These are phyloP conservation scores for Phytopythium helicoides DNA, from an alignment of 352 stramenopile species.

Conservation along the genomic window DNA sequence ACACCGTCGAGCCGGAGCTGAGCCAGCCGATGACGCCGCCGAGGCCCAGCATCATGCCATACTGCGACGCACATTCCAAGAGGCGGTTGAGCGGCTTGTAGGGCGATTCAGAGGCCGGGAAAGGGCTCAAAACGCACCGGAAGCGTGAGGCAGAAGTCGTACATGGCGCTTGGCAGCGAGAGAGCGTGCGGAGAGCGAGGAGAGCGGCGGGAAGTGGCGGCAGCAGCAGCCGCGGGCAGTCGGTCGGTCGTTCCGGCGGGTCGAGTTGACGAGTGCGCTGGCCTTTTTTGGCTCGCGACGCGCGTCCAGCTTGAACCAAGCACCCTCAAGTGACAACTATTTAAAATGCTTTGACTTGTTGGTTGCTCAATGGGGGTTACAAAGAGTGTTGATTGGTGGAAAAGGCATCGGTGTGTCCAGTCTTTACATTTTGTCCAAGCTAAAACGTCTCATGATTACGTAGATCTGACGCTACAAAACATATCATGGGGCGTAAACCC, in stretches of 20 bases:
- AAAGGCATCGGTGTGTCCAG: too few relatives aligned
- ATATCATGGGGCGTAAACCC: too few relatives aligned
- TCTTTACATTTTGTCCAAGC: too few relatives aligned
- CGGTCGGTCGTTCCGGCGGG: slow-evolving; percentile 1
- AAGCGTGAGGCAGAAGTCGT: slow-evolving; percentile 88
- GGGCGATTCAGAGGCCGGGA: not conserved
- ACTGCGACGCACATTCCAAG: slow-evolving; percentile 25
- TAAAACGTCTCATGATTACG: too few relatives aligned
- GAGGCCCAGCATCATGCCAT: slow-evolving; percentile 67
- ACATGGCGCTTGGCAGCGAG: slow-evolving; percentile 35
- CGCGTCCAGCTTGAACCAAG: not conserved
- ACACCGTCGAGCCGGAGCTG: slow-evolving; percentile 71
- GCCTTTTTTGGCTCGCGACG: too few relatives aligned
- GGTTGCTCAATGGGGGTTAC: too few relatives aligned
- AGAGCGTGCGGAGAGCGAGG: too few relatives aligned
- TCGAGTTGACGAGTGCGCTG: too few relatives aligned
- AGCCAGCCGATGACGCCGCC: slow-evolving; percentile 75
- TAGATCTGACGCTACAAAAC: too few relatives aligned
- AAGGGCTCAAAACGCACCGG: slow-evolving; percentile 45
- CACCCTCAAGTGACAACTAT: slow-evolving; percentile 4
- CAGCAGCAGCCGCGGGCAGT: not conserved
- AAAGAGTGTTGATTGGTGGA: too few relatives aligned
- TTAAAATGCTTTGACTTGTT: too few relatives aligned
- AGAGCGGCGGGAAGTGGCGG: not conserved
- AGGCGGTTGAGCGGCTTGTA: slow-evolving; percentile 5